Conservation (phyloP, 2,329 filamentous ascomycete genomes). For the Beauveria sp. region DNA sequence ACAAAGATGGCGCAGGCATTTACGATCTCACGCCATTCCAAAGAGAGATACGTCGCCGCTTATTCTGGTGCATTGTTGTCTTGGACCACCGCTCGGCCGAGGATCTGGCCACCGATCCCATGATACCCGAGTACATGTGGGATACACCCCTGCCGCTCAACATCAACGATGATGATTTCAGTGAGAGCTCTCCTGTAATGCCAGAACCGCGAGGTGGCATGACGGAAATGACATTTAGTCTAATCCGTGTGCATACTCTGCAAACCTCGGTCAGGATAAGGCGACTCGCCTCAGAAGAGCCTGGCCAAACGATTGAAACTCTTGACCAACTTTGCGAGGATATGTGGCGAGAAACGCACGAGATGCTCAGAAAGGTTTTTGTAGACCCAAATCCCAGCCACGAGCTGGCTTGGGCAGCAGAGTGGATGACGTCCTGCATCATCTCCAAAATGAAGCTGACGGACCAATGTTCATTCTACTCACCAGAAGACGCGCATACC, state of each 20-base stretch:
- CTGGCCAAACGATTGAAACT: background rate
- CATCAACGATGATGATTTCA: conserved; percentile 41
- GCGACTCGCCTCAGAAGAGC: background rate
- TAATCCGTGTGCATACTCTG: conserved; percentile 10
- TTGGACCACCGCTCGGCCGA: conserved; percentile 46
- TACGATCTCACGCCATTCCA: conserved; percentile 35
- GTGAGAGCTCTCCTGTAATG: conserved; percentile 24
- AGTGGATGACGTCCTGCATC: background rate
- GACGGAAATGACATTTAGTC: conserved; percentile 28
- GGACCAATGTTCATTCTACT: conserved; percentile 7
- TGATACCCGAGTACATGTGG: conserved; percentile 31
- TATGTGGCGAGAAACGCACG: background rate
- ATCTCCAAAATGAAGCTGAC: conserved; percentile 10
- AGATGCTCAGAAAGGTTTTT: background rate
- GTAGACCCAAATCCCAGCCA: background rate
- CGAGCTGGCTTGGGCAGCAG: background rate
- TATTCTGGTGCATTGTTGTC: conserved; percentile 53
- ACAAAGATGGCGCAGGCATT: conserved; percentile 1
- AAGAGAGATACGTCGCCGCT: conserved; percentile 46
- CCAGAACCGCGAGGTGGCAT: conserved; percentile 24
- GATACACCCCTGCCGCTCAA: conserved; percentile 41
- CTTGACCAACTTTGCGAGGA: conserved; percentile 3
- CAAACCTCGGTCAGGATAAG: conserved; percentile 2
- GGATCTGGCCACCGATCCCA: conserved; percentile 37
- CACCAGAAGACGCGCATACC: background rate